Percentiles rank a stretch among this genome's conserved stretches.
These are phyloP conservation scores for Cantharellus anzutake DNA, from an alignment of 768 basidiomycete species.

Conservation along the genomic window DNA sequence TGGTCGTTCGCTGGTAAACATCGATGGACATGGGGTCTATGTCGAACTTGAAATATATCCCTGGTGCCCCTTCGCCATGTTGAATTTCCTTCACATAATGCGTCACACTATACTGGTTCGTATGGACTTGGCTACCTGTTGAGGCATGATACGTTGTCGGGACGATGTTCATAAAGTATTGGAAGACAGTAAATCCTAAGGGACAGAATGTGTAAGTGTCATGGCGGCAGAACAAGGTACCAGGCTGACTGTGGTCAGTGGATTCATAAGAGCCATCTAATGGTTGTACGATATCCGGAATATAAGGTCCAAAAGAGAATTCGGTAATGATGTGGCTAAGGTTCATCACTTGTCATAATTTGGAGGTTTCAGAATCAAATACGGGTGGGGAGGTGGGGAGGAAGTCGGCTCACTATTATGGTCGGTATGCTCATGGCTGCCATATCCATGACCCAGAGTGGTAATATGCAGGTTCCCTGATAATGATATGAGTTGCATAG, in stretches of 20 bases:
- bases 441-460: slow-evolving; percentile 86
- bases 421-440: slow-evolving; percentile 69
- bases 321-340: slow-evolving; percentile 91
- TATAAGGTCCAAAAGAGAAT: slow-evolving; percentile 91
- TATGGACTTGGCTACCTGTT: slow-evolving; percentile 40
- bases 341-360: slow-evolving; percentile 56
- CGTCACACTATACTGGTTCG: slow-evolving; percentile 86
- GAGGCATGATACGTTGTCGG: slow-evolving; percentile 84
- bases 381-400: background rate
- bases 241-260: slow-evolving; percentile 40
- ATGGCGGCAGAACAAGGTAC: background rate
- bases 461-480: slow-evolving; percentile 85
- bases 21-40: slow-evolving; percentile 76
- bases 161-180: slow-evolving; percentile 90
- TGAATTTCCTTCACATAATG: slow-evolving; percentile 66
- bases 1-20: slow-evolving; percentile 75
- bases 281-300: slow-evolving; percentile 89
- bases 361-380: background rate
- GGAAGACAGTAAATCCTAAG: slow-evolving; percentile 72
- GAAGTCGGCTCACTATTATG: slow-evolving; percentile 41
- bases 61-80: slow-evolving; percentile 66
- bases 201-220: slow-evolving; percentile 8
- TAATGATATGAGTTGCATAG: background rate
- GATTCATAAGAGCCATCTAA: slow-evolving; percentile 78
- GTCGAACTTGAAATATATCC: slow-evolving; percentile 98